Conservation (phyloP, 1,139 yeast genomes). For the Blastobotrys buckinghamii region DNA sequence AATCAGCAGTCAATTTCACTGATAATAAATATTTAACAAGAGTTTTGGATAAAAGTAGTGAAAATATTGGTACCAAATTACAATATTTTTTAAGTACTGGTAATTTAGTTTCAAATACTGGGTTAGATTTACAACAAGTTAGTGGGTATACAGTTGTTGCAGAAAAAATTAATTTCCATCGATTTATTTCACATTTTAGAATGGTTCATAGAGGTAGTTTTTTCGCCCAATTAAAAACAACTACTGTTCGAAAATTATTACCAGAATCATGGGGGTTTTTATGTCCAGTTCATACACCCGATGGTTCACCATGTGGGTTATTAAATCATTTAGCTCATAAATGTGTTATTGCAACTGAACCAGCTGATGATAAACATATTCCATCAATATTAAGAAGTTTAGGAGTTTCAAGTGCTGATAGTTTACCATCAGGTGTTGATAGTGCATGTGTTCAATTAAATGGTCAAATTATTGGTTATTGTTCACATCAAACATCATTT, state of each 20-base stretch:
- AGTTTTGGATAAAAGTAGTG: conserved; percentile 75
- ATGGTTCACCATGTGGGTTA: conserved; percentile 99
- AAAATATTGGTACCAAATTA: conserved; percentile 89
- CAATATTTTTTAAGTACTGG: conserved; percentile 96
- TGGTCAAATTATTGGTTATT: conserved; percentile 92
- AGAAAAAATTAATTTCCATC: conserved; percentile 93
- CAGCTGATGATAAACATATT: conserved; percentile 66
- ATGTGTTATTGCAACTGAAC: conserved; percentile 77
- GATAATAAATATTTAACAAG: conserved; percentile 79
- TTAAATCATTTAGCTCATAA: conserved; percentile 94
- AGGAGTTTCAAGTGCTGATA: conserved; percentile 71
- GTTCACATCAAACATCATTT: conserved; percentile 81
- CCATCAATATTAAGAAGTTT: conserved; percentile 61
- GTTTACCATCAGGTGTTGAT: conserved; percentile 80
- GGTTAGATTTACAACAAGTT: conserved; percentile 95
- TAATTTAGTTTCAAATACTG: conserved; percentile 93
- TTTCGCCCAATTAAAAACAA: conserved; percentile 96
- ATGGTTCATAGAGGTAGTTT: conserved; percentile 99
- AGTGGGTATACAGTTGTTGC: conserved; percentile 98
- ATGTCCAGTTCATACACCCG: conserved; percentile 99
- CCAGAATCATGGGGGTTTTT: conserved; percentile 99
- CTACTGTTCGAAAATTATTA: conserved; percentile 90
- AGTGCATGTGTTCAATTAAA: conserved; percentile 88
- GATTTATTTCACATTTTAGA: conserved; percentile 94
- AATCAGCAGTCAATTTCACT: conserved; percentile 73